Conservation (phyloP, 2,329 filamentous ascomycete genomes). For the Keithomyces neogunnii region DNA sequence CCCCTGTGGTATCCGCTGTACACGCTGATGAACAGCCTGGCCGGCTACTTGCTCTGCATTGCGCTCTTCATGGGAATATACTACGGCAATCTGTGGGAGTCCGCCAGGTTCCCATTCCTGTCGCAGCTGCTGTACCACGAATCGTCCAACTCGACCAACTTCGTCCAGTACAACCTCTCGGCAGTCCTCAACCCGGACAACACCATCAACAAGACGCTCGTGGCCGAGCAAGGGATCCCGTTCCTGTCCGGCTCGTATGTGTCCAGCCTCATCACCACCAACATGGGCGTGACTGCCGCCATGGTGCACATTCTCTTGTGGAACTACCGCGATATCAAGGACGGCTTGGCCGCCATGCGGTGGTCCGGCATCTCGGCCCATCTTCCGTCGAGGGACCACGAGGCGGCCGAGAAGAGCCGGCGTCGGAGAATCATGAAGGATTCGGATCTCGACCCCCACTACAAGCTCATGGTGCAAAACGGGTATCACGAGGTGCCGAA, state of each 20-base stretch:
- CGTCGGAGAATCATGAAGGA: not conserved
- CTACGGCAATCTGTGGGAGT: constrained; percentile 12
- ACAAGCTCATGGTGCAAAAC: constrained; percentile 27
- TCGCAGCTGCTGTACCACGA: constrained; percentile 29
- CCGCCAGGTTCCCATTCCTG: constrained; percentile 12
- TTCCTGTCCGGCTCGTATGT: constrained; percentile 32
- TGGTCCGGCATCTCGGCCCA: constrained; percentile 2
- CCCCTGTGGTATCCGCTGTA: constrained; percentile 29
- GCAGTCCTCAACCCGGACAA: constrained; percentile 25
- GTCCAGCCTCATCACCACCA: constrained; percentile 31
- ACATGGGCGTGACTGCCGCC: constrained; percentile 37
- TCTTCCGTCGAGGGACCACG: not conserved
- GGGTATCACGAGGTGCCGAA: constrained; percentile 31
- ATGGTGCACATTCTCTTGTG: constrained; percentile 20
- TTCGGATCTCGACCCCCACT: constrained; percentile 23
- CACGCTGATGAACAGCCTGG: constrained; percentile 27
- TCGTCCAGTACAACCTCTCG: constrained; percentile 32
- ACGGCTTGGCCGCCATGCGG: constrained; percentile 11
- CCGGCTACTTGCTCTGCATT: constrained; percentile 29
- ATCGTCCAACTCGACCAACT: constrained; percentile 25
- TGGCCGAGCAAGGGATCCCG: constrained; percentile 30
- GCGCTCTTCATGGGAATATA: constrained; percentile 25
- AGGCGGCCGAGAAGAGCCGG: not conserved
- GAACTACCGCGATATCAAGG: constrained; percentile 15
- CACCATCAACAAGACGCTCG: constrained; percentile 16